Evolutionary conservation across 768 basidiomycete genomes (phyloP), one percentile per base, ranked within the genome.

Genomic region (Melanogaster broomeanus): DNA sequence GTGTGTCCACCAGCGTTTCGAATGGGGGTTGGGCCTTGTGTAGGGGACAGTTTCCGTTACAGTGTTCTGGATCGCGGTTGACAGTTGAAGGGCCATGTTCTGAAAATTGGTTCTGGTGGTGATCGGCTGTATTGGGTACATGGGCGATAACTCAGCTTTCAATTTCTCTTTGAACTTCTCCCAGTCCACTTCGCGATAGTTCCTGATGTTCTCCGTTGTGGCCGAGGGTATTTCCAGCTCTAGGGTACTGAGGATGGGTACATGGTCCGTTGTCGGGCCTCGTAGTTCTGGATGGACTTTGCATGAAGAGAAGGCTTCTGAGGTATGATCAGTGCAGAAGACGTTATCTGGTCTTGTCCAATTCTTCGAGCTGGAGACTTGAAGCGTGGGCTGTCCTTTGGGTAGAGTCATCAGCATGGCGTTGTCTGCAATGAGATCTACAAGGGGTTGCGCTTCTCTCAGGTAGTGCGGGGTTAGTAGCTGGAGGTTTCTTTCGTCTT

Each of bases 401-500:
- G 37, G 37, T 11, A 38, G 37, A 3, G n/a, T 8, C 37, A n/a
- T 16, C 6, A 38, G 1, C 37, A 38, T 38, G 8, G 7, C n/a
- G 16, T 38, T n/a, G 16, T 38, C 37, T n/a, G 34, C 34, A 3
- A 38, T 16, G 2, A 38, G 37, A 7, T n/a, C 5, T 5, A 39
- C 19, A 18, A 39, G 38, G 18, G 38, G 38, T 11, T 21, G 18
- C 3, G 19, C 19, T 4, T 18, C 38, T 1, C 22, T 22, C 8
- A 22, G 18, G 38, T 39, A 39, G 18, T 21, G 38, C 4, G n/a
- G n/a, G 8, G 21, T 39, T 4, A 39, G 19, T 3, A 39, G 38
- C 13, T 47, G 46, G 4, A 11, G 21, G 21, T 39, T 47, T 1
- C 56, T 44, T 3, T 47, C 18, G 2, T 59, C 48, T 6, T 66